Conservation (phyloP, 2,329 filamentous ascomycete species). For the Colletotrichum magnum region DNA sequence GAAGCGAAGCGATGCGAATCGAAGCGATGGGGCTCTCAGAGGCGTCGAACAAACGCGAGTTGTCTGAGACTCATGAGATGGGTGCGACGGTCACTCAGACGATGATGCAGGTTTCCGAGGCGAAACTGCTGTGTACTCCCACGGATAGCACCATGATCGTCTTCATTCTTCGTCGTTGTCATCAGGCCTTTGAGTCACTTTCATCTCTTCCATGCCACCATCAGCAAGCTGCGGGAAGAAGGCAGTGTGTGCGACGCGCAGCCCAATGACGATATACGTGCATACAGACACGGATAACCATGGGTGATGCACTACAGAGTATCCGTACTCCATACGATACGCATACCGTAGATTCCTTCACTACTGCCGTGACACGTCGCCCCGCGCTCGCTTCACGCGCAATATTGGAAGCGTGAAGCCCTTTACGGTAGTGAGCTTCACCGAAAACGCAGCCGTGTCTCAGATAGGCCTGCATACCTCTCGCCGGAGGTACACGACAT, state of each 20-base stretch:
- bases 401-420: constrained; percentile 29
- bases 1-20: no score
- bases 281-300: constrained; percentile 8
- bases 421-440: constrained; percentile 27
- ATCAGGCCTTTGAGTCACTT: constrained; percentile 4
- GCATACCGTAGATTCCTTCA: no score
- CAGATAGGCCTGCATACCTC: background rate
- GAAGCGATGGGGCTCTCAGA: constrained; percentile 7
- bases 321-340: no score
- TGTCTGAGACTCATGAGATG: constrained; percentile 34
- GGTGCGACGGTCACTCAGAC: constrained; percentile 25
- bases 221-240: constrained; percentile 16
- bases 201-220: constrained; percentile 9
- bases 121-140: background rate
- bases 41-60: constrained; percentile 19
- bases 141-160: background rate
- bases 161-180: no score
- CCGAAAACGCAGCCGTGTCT: constrained; percentile 8
- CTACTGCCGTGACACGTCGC: background rate
- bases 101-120: constrained; percentile 35
- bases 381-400: constrained; percentile 6
- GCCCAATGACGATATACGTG: constrained; percentile 32
- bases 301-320: no score
- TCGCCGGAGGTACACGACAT: constrained; percentile 8
- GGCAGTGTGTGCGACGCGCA: constrained; percentile 32